Evolutionary conservation across 805 yeast species (phyloP).

Genomic region (Candida lessepsii): DNA sequence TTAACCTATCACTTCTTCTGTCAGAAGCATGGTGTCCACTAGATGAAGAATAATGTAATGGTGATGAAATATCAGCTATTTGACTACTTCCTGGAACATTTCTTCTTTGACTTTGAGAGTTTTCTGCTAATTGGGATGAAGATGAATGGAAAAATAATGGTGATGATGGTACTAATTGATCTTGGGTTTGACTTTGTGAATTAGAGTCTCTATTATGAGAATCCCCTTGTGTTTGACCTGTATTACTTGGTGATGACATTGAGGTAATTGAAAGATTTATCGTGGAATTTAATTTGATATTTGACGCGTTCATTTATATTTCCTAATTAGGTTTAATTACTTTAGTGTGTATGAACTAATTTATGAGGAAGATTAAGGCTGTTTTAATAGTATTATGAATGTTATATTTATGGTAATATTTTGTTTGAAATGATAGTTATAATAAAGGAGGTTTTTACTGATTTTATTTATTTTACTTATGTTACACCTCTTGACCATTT

Average conservation of each 20-base stretch:
- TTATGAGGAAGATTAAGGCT: too few relatives aligned
- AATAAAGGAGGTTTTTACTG: too few relatives aligned
- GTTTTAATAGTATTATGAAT: too few relatives aligned
- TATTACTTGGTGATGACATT: conserved; percentile 39
- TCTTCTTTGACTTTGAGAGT: background rate
- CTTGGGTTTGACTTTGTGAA: conserved; percentile 36
- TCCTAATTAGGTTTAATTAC: conserved; percentile 27
- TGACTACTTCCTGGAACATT: conserved; percentile 18
- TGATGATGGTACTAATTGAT: conserved; percentile 50
- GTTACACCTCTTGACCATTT: too few relatives aligned
- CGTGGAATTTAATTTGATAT: too few relatives aligned
- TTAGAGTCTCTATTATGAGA: conserved; percentile 27
- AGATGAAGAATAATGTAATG: conserved; percentile 48
- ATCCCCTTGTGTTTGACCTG: conserved; percentile 16
- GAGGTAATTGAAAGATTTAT: too few relatives aligned
- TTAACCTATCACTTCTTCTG: conserved; percentile 45
- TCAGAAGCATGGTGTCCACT: conserved; percentile 40
- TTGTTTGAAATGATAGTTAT: too few relatives aligned
- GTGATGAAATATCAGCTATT: conserved; percentile 44
- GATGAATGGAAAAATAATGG: conserved; percentile 55
- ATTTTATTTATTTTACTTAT: too few relatives aligned
- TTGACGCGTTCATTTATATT: conserved; percentile 28
- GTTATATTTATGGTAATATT: too few relatives aligned
- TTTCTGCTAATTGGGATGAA: conserved; percentile 36
- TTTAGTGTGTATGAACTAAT: background rate